Conservation (phyloP, 1,284 basidiomycete species). For the Rugosomyces carneus region DNA sequence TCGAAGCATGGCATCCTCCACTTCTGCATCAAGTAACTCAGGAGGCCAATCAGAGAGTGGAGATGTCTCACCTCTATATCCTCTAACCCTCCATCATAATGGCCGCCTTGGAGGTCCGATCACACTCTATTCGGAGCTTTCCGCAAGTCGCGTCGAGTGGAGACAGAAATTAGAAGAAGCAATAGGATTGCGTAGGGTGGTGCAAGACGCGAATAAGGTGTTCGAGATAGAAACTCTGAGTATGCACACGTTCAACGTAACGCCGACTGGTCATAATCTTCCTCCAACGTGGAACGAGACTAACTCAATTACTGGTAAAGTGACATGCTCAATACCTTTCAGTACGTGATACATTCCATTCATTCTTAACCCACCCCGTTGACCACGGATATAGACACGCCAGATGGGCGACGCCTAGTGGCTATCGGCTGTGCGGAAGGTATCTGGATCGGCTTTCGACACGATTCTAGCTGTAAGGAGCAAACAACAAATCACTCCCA, state of each 20-base stretch:
- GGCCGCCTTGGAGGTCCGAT: slow-evolving; percentile 79
- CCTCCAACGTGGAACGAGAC: slow-evolving; percentile 63
- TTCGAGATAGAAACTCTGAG: slow-evolving; percentile 87
- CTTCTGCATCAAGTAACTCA: slow-evolving; percentile 22
- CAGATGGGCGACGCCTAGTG: slow-evolving; percentile 79
- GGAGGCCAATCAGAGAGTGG: slow-evolving; percentile 42
- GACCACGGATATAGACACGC: slow-evolving; percentile 55
- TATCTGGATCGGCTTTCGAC: slow-evolving; percentile 93
- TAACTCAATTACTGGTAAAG: slow-evolving; percentile 77
- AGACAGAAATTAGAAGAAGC: slow-evolving; percentile 86
- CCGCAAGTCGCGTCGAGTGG: slow-evolving; percentile 79
- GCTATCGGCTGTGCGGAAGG: slow-evolving; percentile 94
- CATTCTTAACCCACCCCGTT: slow-evolving; percentile 4
- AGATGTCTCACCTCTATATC: slow-evolving; percentile 72
- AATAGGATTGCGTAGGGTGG: slow-evolving; percentile 75
- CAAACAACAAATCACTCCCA: neutral
- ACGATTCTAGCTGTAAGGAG: slow-evolving; percentile 74
- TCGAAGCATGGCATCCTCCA: slow-evolving; percentile 35
- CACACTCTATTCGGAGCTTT: slow-evolving; percentile 81
- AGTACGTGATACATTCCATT: slow-evolving; percentile 43
- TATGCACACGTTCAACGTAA: slow-evolving; percentile 77
- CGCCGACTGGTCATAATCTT: slow-evolving; percentile 46
- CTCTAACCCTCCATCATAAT: slow-evolving; percentile 81
- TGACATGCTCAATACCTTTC: slow-evolving; percentile 92
- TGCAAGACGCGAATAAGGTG: slow-evolving; percentile 89